phyloP scores from a whole-genome alignment of 345 rosid species.

The Angophora floribunda region DNA sequence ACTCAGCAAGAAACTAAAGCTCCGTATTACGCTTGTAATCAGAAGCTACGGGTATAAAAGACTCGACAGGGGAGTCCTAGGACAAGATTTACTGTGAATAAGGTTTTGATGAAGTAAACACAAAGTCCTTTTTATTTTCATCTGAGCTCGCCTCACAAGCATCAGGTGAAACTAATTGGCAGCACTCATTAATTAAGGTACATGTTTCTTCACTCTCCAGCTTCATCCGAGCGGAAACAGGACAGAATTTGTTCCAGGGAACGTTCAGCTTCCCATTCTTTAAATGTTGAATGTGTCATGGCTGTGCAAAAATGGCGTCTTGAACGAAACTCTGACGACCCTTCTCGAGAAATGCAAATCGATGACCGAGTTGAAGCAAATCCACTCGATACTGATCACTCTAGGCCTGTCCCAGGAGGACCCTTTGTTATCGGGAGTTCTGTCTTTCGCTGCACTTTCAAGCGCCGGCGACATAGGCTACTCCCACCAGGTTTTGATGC shows the following conservation, averaged over 20 bases:
- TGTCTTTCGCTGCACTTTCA: constrained; percentile 46
- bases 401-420: constrained; percentile 44
- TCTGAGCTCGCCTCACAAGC: background rate
- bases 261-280: background rate
- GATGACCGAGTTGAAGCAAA: constrained; percentile 32
- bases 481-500: constrained; percentile 30
- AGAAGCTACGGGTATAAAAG: background rate
- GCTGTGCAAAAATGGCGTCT: background rate
- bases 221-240: background rate
- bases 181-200: background rate
- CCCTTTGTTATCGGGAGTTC: constrained; percentile 25
- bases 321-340: background rate
- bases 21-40: background rate
- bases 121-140: background rate
- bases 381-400: constrained; percentile 44
- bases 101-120: background rate
- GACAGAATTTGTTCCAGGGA: background rate
- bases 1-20: background rate
- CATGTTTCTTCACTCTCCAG: background rate
- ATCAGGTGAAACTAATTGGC: background rate
- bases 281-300: constrained; percentile 34
- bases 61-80: background rate
- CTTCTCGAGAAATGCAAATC: constrained; percentile 49
- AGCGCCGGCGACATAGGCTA: constrained; percentile 31
- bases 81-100: background rate